Conservation (phyloP, 208 protist species). For the Willaertia magna region DNA sequence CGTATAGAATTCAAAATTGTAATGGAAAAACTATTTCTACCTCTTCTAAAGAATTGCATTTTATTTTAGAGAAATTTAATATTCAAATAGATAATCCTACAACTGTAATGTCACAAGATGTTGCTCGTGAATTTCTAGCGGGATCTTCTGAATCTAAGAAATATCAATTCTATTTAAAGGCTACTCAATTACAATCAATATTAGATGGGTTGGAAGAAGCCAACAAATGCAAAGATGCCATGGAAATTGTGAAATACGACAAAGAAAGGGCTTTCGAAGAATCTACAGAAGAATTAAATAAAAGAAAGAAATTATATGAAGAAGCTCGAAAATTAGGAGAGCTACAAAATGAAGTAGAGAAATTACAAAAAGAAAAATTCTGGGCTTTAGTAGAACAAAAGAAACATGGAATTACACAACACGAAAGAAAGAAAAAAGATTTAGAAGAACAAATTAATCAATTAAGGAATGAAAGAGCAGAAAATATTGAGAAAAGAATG, state of each 20-base stretch:
- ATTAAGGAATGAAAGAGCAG: neutral
- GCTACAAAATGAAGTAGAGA: neutral
- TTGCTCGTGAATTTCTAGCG: neutral
- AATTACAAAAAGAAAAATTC: neutral
- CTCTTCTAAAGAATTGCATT: neutral
- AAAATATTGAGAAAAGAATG: neutral
- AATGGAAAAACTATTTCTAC: neutral
- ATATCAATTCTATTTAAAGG: neutral
- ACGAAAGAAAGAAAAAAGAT: neutral
- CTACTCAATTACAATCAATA: neutral
- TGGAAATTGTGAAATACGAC: neutral
- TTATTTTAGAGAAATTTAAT: neutral
- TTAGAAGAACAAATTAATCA: neutral
- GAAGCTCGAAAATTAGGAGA: neutral
- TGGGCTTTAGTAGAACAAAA: too few relatives aligned
- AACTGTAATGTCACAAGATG: conserved; percentile 6
- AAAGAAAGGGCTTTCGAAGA: neutral
- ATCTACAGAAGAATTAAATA: neutral
- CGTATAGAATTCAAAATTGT: neutral
- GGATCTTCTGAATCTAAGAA: neutral
- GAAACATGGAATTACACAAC: too few relatives aligned
- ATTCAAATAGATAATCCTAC: conserved; percentile 12
- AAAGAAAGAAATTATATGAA: neutral
- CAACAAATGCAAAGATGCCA: neutral
- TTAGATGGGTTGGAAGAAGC: neutral